These are phyloP conservation scores for Xylariales sp. DNA, from an alignment of 2,329 filamentous ascomycete genomes.

Conservation along the genomic window DNA sequence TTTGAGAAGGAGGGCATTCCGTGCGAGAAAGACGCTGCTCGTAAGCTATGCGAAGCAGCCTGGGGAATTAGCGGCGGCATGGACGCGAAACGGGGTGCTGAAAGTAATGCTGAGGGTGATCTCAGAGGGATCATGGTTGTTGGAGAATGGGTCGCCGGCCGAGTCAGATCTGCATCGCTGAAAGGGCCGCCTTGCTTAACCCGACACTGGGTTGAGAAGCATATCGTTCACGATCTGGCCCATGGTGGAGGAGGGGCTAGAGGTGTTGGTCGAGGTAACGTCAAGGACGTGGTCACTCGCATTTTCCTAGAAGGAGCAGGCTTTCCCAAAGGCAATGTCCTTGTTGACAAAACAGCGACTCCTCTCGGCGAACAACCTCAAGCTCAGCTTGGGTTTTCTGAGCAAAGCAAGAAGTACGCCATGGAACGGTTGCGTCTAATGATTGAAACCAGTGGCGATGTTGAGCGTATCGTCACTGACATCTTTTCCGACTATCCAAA, in stretches of 20 bases:
- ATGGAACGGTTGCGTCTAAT: conserved; percentile 71
- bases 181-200: conserved; percentile 51
- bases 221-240: conserved; percentile 62
- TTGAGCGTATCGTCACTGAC: conserved; percentile 73
- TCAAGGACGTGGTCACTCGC: conserved; percentile 71
- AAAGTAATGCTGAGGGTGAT: conserved; percentile 66
- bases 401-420: conserved; percentile 66
- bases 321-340: conserved; percentile 57
- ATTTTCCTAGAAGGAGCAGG: conserved; percentile 76
- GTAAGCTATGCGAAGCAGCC: conserved; percentile 76
- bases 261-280: conserved; percentile 65
- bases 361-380: conserved; percentile 50
- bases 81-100: conserved; percentile 63
- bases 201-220: conserved; percentile 70
- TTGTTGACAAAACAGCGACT: conserved; percentile 33
- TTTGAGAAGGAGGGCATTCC: conserved; percentile 86
- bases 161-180: conserved; percentile 49
- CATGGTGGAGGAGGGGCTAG: conserved; percentile 68
- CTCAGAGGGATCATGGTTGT: conserved; percentile 81
- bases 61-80: conserved; percentile 75
- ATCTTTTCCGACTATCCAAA: conserved; percentile 83
- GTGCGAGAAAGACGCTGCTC: conserved; percentile 83
- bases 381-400: conserved; percentile 63
- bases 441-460: conserved; percentile 73
- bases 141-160: conserved; percentile 78